Evolutionary conservation across 805 yeast genomes (phyloP).

Genomic region (Starmerella vaccinii): DNA sequence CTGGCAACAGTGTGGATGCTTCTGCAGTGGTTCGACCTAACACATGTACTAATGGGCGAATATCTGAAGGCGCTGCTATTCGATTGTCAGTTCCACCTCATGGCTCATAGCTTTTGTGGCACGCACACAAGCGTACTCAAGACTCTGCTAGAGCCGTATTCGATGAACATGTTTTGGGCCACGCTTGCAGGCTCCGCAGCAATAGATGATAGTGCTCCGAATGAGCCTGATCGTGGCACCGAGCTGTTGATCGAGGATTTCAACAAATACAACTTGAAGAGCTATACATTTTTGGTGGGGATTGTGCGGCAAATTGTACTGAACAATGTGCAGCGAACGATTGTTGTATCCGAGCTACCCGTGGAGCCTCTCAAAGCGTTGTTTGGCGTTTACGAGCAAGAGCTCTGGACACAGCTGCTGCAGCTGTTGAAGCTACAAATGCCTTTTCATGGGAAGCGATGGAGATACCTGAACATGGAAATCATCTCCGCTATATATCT

Average conservation of each 20-base stretch:
- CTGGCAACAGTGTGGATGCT: slow-evolving; percentile 31
- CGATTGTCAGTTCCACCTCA: slow-evolving; percentile 52
- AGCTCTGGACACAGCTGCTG: slow-evolving; percentile 58
- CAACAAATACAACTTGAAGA: slow-evolving; percentile 25
- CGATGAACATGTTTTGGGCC: slow-evolving; percentile 2
- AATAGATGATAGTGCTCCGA: slow-evolving; percentile 6
- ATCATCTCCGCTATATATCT: slow-evolving; percentile 77
- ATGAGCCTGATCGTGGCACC: slow-evolving; percentile 11
- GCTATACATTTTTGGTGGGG: slow-evolving; percentile 41
- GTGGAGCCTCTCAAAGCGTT: slow-evolving; percentile 52
- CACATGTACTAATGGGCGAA: slow-evolving; percentile 71
- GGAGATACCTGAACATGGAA: slow-evolving; percentile 92
- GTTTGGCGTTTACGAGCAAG: slow-evolving; percentile 48
- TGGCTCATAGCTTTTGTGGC: slow-evolving; percentile 32
- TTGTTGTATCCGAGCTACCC: slow-evolving; percentile 50
- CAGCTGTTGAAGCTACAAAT: slow-evolving; percentile 67
- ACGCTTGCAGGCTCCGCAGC: not conserved
- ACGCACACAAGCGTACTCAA: slow-evolving; percentile 22
- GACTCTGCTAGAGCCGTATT: slow-evolving; percentile 10
- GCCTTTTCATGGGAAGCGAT: slow-evolving; percentile 86
- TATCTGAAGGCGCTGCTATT: slow-evolving; percentile 59
- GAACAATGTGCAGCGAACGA: slow-evolving; percentile 63
- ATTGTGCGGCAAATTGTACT: slow-evolving; percentile 49
- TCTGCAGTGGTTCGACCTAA: slow-evolving; percentile 66
- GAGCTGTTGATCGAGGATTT: slow-evolving; percentile 16